Conservation (phyloP, 2,329 filamentous ascomycete species). For the Zymoseptoria brevis region DNA sequence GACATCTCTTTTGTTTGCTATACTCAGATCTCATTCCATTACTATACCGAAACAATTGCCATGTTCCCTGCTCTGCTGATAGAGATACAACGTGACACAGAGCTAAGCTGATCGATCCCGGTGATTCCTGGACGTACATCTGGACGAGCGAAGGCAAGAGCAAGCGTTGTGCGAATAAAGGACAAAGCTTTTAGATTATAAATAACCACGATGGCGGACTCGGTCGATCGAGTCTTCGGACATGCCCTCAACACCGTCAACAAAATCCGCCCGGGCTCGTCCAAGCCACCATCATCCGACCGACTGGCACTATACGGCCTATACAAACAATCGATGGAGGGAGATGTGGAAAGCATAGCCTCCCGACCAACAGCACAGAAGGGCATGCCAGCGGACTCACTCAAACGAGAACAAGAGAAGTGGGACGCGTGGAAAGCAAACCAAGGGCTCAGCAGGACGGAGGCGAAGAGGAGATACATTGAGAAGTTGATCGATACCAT, state of each 20-base stretch:
- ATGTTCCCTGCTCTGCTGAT: background rate
- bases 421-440: conserved; percentile 92
- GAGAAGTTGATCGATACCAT: conserved; percentile 92
- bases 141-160: background rate
- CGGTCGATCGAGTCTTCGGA: conserved; percentile 77
- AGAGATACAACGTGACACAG: background rate
- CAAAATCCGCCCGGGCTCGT: conserved; percentile 88
- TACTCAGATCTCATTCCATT: background rate
- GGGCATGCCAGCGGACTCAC: conserved; percentile 12
- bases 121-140: background rate
- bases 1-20: background rate
- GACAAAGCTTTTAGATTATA: background rate
- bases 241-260: conserved; percentile 98
- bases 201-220: conserved; percentile 23
- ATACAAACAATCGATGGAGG: conserved; percentile 99
- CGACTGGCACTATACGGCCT: conserved; percentile 91
- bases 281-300: conserved; percentile 76
- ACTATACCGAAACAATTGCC: background rate
- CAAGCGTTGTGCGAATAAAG: background rate
- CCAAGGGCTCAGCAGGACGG: conserved; percentile 72
- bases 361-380: conserved; percentile 55
- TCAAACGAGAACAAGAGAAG: conserved; percentile 34
- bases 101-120: background rate
- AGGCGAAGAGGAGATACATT: conserved; percentile 91
- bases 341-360: conserved; percentile 91